Evolutionary conservation across 805 yeast genomes (phyloP), one percentile per base, ranked within the genome.

Genomic region (Zygotorulaspora florentina): DNA sequence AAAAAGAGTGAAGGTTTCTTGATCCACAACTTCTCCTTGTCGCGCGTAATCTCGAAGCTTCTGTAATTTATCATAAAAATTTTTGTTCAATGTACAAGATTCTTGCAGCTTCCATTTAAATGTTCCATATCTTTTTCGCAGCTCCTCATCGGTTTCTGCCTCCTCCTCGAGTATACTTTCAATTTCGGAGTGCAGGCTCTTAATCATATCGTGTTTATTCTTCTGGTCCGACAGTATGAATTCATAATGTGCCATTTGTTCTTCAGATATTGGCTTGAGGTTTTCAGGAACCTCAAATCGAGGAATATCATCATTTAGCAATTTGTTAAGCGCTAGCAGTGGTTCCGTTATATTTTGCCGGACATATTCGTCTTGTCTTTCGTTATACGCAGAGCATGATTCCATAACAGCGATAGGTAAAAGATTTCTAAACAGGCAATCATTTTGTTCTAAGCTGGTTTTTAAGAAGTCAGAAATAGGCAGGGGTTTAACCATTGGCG

Each of bases 381-480:
- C 91, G 42, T 76, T 73, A 57, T 79, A 86, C 0, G 89, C 83
- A 34, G 76, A 77, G 0, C 87, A 80, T 2, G 79, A 73, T 54
- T 83, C 85, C 35, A 85, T 74, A 1, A 87, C 76, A 2, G 73
- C 64, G 52, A 76, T 77, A 0, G 97, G 96, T 2, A 88, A 58
- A 2, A 89, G 64, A 16, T 76, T 76, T n/a, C 67, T 65, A 54
- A 89, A 83, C n/a, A 82, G 55, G 3, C 66, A 56, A 12, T 51
- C 45, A 0, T 67, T 66, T 46, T 56, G 47, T 8, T 53, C 55
- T 12, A 58, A 43, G 11, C 35, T 30, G 3, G 75, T 71, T 0
- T 53, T 56, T 3, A 55, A 48, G 1, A 79, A 58, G 4, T 69
- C 71, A 2, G 56, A 60, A 0, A 77, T 65, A 2, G 66, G 67